A percentile compares a stretch with the other conserved stretches of the same genome.
Conservation (phyloP, 2,329 filamentous ascomycete genomes). For the Thelonectria blattea region DNA sequence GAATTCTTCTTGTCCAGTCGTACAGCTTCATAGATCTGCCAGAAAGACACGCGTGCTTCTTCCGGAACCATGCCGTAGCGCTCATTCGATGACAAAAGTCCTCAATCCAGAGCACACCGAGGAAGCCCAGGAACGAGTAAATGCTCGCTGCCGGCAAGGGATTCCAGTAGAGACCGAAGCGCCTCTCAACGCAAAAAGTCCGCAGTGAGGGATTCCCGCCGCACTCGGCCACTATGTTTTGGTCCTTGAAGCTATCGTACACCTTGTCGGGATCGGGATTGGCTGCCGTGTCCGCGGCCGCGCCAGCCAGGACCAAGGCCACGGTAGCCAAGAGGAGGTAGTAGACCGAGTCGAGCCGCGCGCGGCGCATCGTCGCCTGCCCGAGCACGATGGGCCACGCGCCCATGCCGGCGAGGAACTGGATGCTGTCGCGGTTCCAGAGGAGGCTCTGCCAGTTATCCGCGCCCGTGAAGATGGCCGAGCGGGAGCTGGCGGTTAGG, state of each 20-base stretch:
- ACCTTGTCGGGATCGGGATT: slow-evolving; percentile 1
- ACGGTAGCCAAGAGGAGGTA: slow-evolving; percentile 4
- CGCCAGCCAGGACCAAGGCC: neutral
- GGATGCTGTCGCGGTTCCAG: slow-evolving; percentile 5
- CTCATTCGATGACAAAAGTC: neutral
- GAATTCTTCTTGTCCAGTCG: neutral
- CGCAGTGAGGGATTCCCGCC: slow-evolving; percentile 13
- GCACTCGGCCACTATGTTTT: slow-evolving; percentile 8
- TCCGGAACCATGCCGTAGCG: neutral
- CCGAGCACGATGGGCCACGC: slow-evolving; percentile 15
- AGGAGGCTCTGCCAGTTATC: slow-evolving; percentile 12
- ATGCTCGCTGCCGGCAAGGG: slow-evolving; percentile 10
- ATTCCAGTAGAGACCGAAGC: slow-evolving; percentile 13
- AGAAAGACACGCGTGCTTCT: neutral
- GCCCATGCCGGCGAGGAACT: slow-evolving; percentile 10
- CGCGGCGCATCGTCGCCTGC: slow-evolving; percentile 5
- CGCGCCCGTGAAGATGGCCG: slow-evolving; percentile 3
- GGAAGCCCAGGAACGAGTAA: slow-evolving; percentile 1
- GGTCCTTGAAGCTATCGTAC: slow-evolving; percentile 3
- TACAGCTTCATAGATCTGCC: neutral
- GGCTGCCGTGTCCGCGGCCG: neutral
- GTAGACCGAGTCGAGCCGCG: slow-evolving; percentile 8
- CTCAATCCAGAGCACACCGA: slow-evolving; percentile 13
- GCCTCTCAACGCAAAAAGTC: slow-evolving; percentile 7
- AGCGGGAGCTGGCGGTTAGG: neutral